Evolutionary conservation across 2,329 filamentous ascomycete species (phyloP).

Genomic region (Trichothecium sympodiale): DNA sequence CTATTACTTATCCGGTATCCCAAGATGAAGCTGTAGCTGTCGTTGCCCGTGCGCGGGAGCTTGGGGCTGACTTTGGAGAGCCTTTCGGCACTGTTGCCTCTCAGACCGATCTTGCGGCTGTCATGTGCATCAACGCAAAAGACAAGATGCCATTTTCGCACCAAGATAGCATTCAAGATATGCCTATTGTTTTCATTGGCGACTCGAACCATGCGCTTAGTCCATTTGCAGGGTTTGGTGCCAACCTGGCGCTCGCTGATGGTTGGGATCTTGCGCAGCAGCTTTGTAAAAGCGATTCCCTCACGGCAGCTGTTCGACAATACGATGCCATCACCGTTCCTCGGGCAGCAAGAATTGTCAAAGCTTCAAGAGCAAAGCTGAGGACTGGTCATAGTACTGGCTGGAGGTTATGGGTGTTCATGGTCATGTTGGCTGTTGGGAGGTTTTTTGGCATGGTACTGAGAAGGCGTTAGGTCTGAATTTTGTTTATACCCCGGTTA

Average conservation of each 20-base stretch:
- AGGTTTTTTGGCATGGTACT: too few species aligned
- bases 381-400: slow-evolving; percentile 14
- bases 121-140: slow-evolving; percentile 26
- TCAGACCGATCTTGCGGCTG: slow-evolving; percentile 23
- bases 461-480: too few species aligned
- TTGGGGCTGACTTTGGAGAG: slow-evolving; percentile 23
- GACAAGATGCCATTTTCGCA: slow-evolving; percentile 34
- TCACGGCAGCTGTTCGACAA: slow-evolving; percentile 15
- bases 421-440: neutral
- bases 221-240: slow-evolving; percentile 37
- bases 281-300: slow-evolving; percentile 15
- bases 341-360: slow-evolving; percentile 16
- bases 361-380: slow-evolving; percentile 12
- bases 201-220: slow-evolving; percentile 39
- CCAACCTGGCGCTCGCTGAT: slow-evolving; percentile 35
- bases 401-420: slow-evolving; percentile 9
- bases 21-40: slow-evolving; percentile 15
- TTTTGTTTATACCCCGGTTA: too few species aligned
- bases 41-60: slow-evolving; percentile 17
- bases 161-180: slow-evolving; percentile 7
- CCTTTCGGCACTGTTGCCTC: slow-evolving; percentile 28
- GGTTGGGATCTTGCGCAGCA: slow-evolving; percentile 33
- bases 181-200: slow-evolving; percentile 32
- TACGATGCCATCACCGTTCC: slow-evolving; percentile 26
- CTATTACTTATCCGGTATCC: slow-evolving; percentile 6